phyloP scores from a whole-genome alignment of 352 stramenopile species.

The Pythium phragmitis region DNA sequence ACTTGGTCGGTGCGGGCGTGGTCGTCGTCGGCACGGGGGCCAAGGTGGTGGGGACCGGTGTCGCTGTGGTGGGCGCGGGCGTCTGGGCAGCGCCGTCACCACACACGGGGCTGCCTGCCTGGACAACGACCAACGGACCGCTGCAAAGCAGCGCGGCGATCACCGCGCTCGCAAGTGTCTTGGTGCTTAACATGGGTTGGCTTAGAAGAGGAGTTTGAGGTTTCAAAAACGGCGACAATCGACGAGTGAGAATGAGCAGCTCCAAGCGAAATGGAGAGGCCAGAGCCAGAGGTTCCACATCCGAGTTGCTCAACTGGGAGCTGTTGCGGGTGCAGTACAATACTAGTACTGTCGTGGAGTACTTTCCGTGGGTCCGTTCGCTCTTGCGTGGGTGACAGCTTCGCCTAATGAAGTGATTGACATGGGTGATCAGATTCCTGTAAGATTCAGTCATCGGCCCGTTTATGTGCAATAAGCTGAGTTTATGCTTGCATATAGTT shows the following conservation, averaged over 20 bases:
- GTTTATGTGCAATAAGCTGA: no score
- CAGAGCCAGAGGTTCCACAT: no score
- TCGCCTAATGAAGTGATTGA: no score
- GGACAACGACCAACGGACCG: background rate
- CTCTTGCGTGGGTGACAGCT: no score
- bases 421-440: no score
- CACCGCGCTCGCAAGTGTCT: background rate
- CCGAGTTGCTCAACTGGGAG: no score
- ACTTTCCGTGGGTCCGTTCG: no score
- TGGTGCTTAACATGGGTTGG: slow-evolving; percentile 2
- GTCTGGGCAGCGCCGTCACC: background rate
- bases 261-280: background rate
- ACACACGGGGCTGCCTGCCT: background rate
- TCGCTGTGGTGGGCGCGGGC: background rate
- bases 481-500: no score
- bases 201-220: background rate
- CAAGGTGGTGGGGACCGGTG: background rate
- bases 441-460: no score
- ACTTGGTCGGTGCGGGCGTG: slow-evolving; percentile 1
- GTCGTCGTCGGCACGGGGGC: background rate
- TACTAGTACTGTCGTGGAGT: no score
- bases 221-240: background rate
- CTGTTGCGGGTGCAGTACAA: no score
- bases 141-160: slow-evolving; percentile 2
- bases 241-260: background rate